These are phyloP conservation scores for Trebouxia sp. DNA, from an alignment of 139 green algal genomes.

Conservation along the genomic window DNA sequence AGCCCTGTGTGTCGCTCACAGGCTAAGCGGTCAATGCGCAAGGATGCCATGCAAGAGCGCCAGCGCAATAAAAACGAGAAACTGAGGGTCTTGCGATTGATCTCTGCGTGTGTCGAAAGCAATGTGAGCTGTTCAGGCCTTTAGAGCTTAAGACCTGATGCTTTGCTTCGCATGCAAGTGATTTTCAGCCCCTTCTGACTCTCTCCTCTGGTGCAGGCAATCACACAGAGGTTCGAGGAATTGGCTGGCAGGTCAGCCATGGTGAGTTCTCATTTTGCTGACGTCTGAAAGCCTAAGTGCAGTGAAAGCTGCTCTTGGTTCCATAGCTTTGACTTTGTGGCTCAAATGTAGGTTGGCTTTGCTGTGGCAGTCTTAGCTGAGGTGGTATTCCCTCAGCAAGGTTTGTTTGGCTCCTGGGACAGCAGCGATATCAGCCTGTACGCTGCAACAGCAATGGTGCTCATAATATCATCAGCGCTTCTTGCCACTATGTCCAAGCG, in stretches of 20 bases:
- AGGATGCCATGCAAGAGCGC: conserved; percentile 11
- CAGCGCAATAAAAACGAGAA: background rate
- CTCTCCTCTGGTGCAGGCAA: background rate
- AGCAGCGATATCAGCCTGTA: background rate
- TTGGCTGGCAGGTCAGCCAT: conserved; percentile 31
- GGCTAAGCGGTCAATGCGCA: too few species aligned
- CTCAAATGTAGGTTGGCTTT: conserved; percentile 28
- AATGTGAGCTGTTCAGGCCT: background rate
- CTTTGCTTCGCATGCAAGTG: too few species aligned
- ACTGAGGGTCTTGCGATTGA: background rate
- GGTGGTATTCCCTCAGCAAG: background rate
- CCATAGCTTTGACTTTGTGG: background rate
- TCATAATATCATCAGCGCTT: conserved; percentile 14
- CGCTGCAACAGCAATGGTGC: conserved; percentile 1
- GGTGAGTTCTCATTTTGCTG: conserved; percentile 20
- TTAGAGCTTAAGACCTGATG: too few species aligned
- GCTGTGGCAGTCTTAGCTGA: conserved; percentile 22
- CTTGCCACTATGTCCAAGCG: conserved; percentile 28
- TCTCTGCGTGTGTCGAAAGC: conserved; percentile 4
- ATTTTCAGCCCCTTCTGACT: background rate
- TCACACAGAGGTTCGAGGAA: conserved; percentile 27
- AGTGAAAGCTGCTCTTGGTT: background rate
- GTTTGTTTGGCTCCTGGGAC: conserved; percentile 31
- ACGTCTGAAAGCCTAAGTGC: background rate
- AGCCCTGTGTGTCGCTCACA: too few species aligned